These are phyloP conservation scores for Ganoderma resinaceum DNA, from an alignment of 1,284 basidiomycete genomes.

Conservation along the genomic window DNA sequence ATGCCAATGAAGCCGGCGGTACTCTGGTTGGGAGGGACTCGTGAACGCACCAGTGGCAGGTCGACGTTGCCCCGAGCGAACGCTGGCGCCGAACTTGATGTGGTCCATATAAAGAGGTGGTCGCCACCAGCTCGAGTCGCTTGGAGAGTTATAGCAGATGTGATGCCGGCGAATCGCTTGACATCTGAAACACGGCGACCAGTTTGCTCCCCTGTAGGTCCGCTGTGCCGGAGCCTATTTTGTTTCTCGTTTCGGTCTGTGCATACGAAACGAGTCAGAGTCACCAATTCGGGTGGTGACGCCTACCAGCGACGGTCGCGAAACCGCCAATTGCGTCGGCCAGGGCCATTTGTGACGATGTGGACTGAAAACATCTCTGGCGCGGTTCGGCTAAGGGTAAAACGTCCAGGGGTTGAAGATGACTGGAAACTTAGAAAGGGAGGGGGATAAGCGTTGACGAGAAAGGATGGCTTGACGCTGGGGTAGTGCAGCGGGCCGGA, in stretches of 20 bases:
- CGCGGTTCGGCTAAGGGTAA: not conserved
- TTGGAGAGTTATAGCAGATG: not conserved
- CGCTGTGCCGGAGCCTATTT: not conserved
- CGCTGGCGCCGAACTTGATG: not conserved
- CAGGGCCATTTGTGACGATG: not conserved
- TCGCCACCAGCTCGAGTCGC: slow-evolving; percentile 11
- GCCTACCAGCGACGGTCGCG: not conserved
- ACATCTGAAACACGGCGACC: slow-evolving; percentile 29
- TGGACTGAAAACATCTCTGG: not conserved
- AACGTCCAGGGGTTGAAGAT: not conserved
- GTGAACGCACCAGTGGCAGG: not conserved
- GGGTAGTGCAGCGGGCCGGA: slow-evolving; percentile 10
- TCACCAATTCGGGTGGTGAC: not conserved
- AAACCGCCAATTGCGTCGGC: not conserved
- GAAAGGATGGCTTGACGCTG: slow-evolving; percentile 5
- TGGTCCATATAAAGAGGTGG: not conserved
- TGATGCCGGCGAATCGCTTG: slow-evolving; percentile 1
- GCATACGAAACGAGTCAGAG: slow-evolving; percentile 30
- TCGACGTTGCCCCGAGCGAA: not conserved
- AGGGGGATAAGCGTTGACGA: not conserved
- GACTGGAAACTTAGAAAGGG: not conserved
- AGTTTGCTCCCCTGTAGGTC: not conserved
- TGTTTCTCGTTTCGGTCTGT: slow-evolving; percentile 8
- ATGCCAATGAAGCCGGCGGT: slow-evolving; percentile 4
- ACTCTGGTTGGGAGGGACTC: not conserved